These are phyloP conservation scores for Cetradonia linearis DNA, from an alignment of 495 filamentous ascomycete genomes.

Conservation along the genomic window DNA sequence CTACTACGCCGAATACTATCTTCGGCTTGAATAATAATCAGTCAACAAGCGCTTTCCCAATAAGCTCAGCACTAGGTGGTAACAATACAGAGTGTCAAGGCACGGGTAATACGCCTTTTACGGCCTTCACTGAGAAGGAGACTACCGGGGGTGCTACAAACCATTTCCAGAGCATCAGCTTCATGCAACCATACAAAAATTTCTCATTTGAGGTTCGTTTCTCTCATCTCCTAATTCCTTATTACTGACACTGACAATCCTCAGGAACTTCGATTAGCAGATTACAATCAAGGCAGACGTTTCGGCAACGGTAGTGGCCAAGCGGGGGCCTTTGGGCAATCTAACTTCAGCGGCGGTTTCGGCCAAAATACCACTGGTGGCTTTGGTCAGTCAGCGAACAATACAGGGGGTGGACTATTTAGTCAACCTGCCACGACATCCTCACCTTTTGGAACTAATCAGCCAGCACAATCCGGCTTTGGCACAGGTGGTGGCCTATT, in stretches of 20 bases:
- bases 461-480: conserved; percentile 36
- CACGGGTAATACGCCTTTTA: conserved; percentile 67
- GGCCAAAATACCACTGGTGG: conserved; percentile 21
- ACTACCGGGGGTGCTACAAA: conserved; percentile 44
- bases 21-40: conserved; percentile 34
- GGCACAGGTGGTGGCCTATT: conserved; percentile 44
- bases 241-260: conserved; percentile 15
- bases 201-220: conserved; percentile 62
- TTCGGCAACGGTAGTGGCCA: conserved; percentile 72
- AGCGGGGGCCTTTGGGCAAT: conserved; percentile 68
- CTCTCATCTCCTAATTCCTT: not conserved
- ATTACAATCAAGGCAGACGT: conserved; percentile 79
- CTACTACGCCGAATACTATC: conserved; percentile 27
- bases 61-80: conserved; percentile 40
- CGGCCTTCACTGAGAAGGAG: conserved; percentile 75
- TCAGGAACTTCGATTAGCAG: conserved; percentile 69
- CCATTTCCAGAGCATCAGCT: conserved; percentile 78
- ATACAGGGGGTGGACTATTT: conserved; percentile 42
- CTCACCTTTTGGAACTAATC: conserved; percentile 45
- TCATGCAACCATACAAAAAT: conserved; percentile 76
- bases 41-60: conserved; percentile 33
- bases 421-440: conserved; percentile 34
- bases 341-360: conserved; percentile 28
- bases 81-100: conserved; percentile 42
- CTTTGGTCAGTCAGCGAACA: conserved; percentile 36